phyloP scores from a whole-genome alignment of 106 monocot genomes.

The Dendrobium officinale region DNA sequence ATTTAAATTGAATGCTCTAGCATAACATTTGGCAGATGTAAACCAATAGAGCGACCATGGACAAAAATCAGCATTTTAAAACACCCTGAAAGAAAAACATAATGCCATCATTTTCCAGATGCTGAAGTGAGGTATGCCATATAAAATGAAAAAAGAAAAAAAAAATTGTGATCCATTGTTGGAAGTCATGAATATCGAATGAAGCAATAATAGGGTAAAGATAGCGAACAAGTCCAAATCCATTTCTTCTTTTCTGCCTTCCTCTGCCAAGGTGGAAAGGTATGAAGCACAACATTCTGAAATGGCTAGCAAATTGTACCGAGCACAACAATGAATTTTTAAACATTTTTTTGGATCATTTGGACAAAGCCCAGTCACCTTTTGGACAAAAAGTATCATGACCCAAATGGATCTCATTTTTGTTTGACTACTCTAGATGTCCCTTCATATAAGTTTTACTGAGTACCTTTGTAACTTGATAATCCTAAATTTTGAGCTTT shows the following conservation, averaged over 20 bases:
- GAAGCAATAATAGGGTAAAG: background rate
- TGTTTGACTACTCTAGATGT: background rate
- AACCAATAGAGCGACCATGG: background rate
- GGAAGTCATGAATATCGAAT: background rate
- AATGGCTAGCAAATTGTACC: background rate
- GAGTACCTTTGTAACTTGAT: background rate
- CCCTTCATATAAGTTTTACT: background rate
- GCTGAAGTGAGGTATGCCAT: background rate
- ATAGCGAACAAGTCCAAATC: background rate
- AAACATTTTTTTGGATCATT: background rate
- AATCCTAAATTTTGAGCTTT: background rate
- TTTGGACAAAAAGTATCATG: background rate
- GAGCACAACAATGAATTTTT: background rate
- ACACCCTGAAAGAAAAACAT: background rate
- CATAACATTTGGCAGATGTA: background rate
- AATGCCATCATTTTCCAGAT: background rate
- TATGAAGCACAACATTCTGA: background rate
- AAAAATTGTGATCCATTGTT: background rate
- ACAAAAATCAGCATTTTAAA: background rate
- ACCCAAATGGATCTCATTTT: background rate
- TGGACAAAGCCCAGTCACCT: background rate
- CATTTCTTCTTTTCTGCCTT: background rate
- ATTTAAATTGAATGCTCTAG: background rate
- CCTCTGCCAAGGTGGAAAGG: background rate
- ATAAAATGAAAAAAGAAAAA: background rate